Base-by-base conservation (phyloP, 2,329 filamentous ascomycete genomes). In the Didymella segeticola region DNA sequence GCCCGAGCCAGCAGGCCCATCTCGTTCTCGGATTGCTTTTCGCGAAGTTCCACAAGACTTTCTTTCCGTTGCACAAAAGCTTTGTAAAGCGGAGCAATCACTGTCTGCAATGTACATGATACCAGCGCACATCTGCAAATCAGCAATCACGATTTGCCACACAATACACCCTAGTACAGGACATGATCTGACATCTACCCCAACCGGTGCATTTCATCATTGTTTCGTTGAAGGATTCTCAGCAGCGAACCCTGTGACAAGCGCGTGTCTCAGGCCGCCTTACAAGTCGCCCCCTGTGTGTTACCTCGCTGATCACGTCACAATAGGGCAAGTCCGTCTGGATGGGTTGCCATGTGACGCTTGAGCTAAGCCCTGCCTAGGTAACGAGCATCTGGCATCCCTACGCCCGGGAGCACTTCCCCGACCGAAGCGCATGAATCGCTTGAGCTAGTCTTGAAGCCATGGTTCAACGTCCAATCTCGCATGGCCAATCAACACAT, bases 321-420 rank as follows among this genome's bases (percentile, higher is more conserved):
- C 38, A 30, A 41, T 19, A 48, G 26, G 39, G 15, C 38, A 39
- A 39, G 51, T 39, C 46, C 51, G 20, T 29, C 23, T 30, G 25
- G 4, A 27, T 14, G 51, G 51, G 29, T 39, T 36, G 51, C 51
- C 51, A 54, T 54, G 51, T 49, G 51, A 54, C 41, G 22, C 34
- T 41, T 23, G 33, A 22, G 46, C 51, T 54, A 54, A 48, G 51
- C 51, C 51, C 25, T 48, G 26, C 45, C 14, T 34, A 39, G 26
- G 34, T 29, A 41, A 48, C 45, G 17, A 29, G 17, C 14, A 15
- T 19, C 33, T 19, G 25, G 34, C 19, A 37, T 47, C 51, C 54
- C 51, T 56, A 42, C 46, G 27, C 29, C 39, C 59, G 61, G 61
- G 50, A 60, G 43, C 36, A 30, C 34, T 60, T 58, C 59, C 61